These are phyloP conservation scores for Apostasia ramifera DNA, from an alignment of 106 monocot genomes.

Conservation along the genomic window DNA sequence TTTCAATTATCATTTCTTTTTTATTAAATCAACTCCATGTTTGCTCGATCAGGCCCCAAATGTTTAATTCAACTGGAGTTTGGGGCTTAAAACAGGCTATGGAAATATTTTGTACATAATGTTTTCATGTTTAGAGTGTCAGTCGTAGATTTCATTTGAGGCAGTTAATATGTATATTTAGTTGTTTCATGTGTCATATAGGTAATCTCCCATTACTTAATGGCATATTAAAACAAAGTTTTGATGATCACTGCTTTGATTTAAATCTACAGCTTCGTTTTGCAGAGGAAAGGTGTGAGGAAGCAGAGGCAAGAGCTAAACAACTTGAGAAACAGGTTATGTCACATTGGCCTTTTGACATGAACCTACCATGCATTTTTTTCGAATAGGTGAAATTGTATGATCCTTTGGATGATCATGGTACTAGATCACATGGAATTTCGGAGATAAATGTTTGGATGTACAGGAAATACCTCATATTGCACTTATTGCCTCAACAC, in stretches of 20 bases:
- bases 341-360: neutral
- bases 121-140: no score
- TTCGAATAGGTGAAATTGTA: no score
- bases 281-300: slow-evolving; percentile 48
- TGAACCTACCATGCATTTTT: no score
- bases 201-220: neutral
- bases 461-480: neutral
- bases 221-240: slow-evolving; percentile 9
- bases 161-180: neutral
- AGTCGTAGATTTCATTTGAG: neutral
- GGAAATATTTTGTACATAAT: no score
- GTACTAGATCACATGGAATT: neutral
- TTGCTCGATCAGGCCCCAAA: no score
- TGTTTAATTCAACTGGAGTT: no score
- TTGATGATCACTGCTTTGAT: neutral
- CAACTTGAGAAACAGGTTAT: slow-evolving; percentile 45
- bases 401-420: neutral
- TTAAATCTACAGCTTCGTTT: slow-evolving; percentile 27
- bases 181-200: neutral
- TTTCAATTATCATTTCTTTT: no score
- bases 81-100: no score
- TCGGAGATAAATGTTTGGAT: neutral
- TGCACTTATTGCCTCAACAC: neutral
- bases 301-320: slow-evolving; percentile 28
- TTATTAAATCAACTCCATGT: no score